phyloP scores from a whole-genome alignment of 169 alveolate species.

The Amoebophrya sp. region DNA sequence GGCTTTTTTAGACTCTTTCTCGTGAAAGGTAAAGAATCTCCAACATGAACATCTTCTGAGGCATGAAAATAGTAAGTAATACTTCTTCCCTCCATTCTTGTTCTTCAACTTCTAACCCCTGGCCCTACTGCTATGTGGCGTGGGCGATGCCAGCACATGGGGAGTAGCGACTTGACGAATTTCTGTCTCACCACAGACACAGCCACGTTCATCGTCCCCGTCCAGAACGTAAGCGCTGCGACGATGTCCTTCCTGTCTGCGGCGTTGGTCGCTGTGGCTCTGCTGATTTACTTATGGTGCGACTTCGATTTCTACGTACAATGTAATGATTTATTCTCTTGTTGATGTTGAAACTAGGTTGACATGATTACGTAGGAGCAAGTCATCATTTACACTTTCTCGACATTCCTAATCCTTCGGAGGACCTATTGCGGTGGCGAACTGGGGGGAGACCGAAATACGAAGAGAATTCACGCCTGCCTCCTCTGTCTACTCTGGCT shows the following conservation, averaged over 20 bases:
- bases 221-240: neutral
- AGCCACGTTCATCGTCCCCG: neutral
- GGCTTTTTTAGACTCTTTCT: too few species aligned
- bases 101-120: too few species aligned
- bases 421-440: neutral
- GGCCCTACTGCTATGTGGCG: slow-evolving; percentile 35
- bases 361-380: too few species aligned
- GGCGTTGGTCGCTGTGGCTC: neutral
- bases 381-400: too few species aligned
- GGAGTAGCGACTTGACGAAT: neutral
- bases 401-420: too few species aligned
- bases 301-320: too few species aligned
- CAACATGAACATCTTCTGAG: too few species aligned
- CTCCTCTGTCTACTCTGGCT: neutral
- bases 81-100: too few species aligned
- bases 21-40: too few species aligned
- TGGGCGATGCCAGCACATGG: neutral
- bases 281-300: neutral
- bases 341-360: too few species aligned
- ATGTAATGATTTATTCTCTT: too few species aligned
- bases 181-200: neutral
- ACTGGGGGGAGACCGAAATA: neutral
- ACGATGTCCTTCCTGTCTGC: neutral
- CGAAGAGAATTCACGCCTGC: neutral
- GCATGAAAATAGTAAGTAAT: too few species aligned